Evolutionary conservation across 495 filamentous ascomycete genomes (phyloP).

Genomic region (Astrothelium subdiscretum): DNA sequence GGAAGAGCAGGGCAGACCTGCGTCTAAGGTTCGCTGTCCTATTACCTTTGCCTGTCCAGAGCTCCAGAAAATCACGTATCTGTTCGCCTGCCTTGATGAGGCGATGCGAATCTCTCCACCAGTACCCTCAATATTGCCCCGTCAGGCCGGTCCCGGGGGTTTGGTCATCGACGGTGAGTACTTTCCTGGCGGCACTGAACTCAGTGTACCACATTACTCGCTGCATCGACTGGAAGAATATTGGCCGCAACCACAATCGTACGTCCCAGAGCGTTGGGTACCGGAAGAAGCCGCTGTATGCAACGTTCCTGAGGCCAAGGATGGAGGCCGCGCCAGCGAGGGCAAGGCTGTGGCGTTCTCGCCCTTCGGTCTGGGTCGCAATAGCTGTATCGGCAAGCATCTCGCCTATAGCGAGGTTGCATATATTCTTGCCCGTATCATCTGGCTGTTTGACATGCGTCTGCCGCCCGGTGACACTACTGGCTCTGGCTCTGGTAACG

Average conservation of each 20-base stretch:
- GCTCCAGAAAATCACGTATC: slow-evolving; percentile 44
- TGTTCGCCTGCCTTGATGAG: slow-evolving; percentile 54
- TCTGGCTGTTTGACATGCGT: slow-evolving; percentile 19
- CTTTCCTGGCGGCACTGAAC: slow-evolving; percentile 37
- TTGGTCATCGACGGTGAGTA: slow-evolving; percentile 41
- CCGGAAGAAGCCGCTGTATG: background rate
- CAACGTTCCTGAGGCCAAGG: slow-evolving; percentile 1
- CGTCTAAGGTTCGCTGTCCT: too few relatives aligned
- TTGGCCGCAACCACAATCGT: slow-evolving; percentile 17
- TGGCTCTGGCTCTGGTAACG: too few relatives aligned
- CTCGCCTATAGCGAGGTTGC: slow-evolving; percentile 21
- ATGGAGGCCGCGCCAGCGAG: background rate
- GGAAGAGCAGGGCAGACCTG: too few relatives aligned
- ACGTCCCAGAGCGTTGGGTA: slow-evolving; percentile 21
- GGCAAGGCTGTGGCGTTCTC: slow-evolving; percentile 14
- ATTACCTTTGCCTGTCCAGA: too few relatives aligned
- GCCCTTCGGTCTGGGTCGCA: slow-evolving; percentile 20
- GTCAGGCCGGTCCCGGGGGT: slow-evolving; percentile 53
- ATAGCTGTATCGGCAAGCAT: slow-evolving; percentile 20
- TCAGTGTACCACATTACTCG: slow-evolving; percentile 19
- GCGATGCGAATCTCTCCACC: slow-evolving; percentile 57
- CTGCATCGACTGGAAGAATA: slow-evolving; percentile 20
- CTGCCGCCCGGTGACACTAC: slow-evolving; percentile 8
- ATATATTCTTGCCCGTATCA: slow-evolving; percentile 16
- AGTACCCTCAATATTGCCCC: slow-evolving; percentile 46